Evolutionary conservation across 495 filamentous ascomycete genomes (phyloP).

Genomic region (Aspergillus taichungensis): DNA sequence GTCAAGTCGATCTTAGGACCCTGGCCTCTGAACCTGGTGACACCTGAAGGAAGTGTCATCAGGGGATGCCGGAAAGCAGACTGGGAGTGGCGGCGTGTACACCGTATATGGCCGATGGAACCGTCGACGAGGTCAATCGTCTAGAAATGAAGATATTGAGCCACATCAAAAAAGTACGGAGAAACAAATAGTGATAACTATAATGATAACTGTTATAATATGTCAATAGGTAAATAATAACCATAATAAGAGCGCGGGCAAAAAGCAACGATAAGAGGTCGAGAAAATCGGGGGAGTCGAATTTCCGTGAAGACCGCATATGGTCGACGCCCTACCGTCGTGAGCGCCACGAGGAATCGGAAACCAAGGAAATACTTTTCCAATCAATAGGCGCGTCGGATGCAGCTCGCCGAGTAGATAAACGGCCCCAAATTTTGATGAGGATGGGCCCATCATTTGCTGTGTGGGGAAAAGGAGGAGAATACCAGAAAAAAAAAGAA

Average conservation of each 20-base stretch:
- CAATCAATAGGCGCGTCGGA: constrained; percentile 7
- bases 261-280: not conserved
- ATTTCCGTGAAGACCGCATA: not conserved
- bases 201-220: too few species aligned
- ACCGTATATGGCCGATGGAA: not conserved
- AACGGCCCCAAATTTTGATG: constrained; percentile 14
- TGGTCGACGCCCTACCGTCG: too few species aligned
- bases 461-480: constrained; percentile 5
- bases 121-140: not conserved
- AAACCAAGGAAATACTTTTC: constrained; percentile 1
- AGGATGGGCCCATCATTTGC: constrained; percentile 1
- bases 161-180: too few species aligned
- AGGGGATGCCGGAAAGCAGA: too few species aligned
- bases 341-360: constrained; percentile 3
- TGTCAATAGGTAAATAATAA: too few species aligned
- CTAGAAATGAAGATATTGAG: too few species aligned
- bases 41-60: too few species aligned
- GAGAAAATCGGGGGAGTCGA: not conserved
- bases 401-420: constrained; percentile 8
- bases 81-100: too few species aligned
- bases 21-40: constrained; percentile 1
- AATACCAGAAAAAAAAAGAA: too few species aligned
- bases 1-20: constrained; percentile 14
- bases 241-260: not conserved
- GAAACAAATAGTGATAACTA: too few species aligned